Percentiles rank a stretch among this genome's conserved stretches.
These are phyloP conservation scores for Saccharomyces hybrid DNA, from an alignment of 1,139 yeast species.

Conservation along the genomic window DNA sequence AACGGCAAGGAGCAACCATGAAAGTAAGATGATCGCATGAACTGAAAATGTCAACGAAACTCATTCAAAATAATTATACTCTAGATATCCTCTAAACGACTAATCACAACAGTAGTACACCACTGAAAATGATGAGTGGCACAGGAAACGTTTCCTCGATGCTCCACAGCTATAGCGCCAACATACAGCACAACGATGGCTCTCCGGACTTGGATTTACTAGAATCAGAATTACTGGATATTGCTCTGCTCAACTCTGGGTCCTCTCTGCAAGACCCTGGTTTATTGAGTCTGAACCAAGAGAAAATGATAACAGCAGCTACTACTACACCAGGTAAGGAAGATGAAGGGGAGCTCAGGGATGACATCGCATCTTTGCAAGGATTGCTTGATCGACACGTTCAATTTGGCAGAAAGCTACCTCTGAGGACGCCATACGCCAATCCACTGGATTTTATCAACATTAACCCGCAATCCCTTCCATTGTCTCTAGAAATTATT, in stretches of 20 bases:
- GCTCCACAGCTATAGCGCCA: background rate
- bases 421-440: constrained; percentile 17
- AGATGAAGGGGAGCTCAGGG: background rate
- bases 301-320: background rate
- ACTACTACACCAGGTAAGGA: background rate
- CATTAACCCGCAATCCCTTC: constrained; percentile 38
- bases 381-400: background rate
- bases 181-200: background rate
- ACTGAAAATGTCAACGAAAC: background rate
- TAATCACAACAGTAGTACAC: background rate
- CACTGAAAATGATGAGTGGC: background rate
- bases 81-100: background rate
- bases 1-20: constrained; percentile 1
- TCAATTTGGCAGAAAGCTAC: constrained; percentile 22
- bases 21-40: background rate
- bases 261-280: background rate
- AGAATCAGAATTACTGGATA: background rate
- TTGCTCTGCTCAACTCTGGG: background rate
- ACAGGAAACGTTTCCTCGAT: background rate
- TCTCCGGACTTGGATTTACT: background rate
- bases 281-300: background rate
- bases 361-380: background rate
- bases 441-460: constrained; percentile 16
- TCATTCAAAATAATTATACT: background rate
- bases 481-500: constrained; percentile 50